Conservation (phyloP, 805 yeast species). For the Groenewaldozyma tartarivorans region DNA sequence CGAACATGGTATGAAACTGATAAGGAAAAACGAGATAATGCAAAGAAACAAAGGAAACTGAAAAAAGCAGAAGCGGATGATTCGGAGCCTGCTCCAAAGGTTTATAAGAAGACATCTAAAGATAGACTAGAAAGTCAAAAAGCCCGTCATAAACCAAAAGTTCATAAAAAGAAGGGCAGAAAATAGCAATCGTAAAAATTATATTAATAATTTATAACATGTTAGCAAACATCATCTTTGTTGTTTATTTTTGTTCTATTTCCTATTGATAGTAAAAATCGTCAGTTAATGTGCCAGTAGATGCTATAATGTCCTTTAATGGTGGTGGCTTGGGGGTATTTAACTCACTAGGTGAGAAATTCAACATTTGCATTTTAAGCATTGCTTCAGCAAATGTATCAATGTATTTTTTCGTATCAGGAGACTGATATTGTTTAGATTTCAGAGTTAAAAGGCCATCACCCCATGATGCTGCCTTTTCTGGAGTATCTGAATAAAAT, state of each 20-base stretch:
- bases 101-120: slow-evolving; percentile 69
- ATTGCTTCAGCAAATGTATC: slow-evolving; percentile 37
- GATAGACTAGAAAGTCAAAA: slow-evolving; percentile 51
- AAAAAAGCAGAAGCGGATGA: slow-evolving; percentile 56
- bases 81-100: slow-evolving; percentile 45
- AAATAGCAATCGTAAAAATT: too few relatives aligned
- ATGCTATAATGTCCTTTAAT: not conserved
- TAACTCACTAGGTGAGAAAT: slow-evolving; percentile 26
- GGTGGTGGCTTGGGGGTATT: not conserved
- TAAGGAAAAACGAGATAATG: slow-evolving; percentile 33
- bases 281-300: slow-evolving; percentile 3
- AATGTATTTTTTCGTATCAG: slow-evolving; percentile 37
- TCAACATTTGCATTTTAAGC: slow-evolving; percentile 40
- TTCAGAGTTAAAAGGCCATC: slow-evolving; percentile 60
- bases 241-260: slow-evolving; percentile 1
- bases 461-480: slow-evolving; percentile 61
- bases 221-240: too few relatives aligned
- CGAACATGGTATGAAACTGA: slow-evolving; percentile 92
- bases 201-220: too few relatives aligned
- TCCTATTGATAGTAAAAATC: slow-evolving; percentile 15
- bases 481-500: slow-evolving; percentile 65
- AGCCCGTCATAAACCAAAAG: not conserved
- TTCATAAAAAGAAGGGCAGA: not conserved
- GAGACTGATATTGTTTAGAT: slow-evolving; percentile 31
- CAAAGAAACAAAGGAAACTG: slow-evolving; percentile 43